phyloP scores from a whole-genome alignment of 495 filamentous ascomycete genomes.

The Xylaria telfairii region DNA sequence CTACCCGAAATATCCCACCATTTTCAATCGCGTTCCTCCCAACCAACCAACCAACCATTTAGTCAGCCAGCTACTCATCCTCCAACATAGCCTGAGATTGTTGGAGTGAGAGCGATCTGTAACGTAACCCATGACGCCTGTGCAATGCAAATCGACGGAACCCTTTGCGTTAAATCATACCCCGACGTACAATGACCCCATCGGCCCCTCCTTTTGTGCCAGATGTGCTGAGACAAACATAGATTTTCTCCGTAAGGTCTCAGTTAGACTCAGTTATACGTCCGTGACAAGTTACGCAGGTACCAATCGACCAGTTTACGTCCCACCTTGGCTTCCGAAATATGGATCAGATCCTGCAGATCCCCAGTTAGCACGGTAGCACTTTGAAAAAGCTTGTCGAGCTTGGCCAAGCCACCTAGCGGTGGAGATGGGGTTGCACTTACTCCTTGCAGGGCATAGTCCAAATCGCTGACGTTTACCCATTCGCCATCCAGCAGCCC shows the following conservation, averaged over 20 bases:
- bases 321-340: slow-evolving; percentile 97
- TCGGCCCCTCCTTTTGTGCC: slow-evolving; percentile 4
- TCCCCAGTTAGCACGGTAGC: slow-evolving; percentile 35
- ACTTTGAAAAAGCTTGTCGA: slow-evolving; percentile 27
- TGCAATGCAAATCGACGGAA: slow-evolving; percentile 40
- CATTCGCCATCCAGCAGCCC: slow-evolving; percentile 90
- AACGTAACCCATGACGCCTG: slow-evolving; percentile 39
- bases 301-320: slow-evolving; percentile 98
- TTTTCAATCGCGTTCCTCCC: slow-evolving; percentile 16
- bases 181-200: slow-evolving; percentile 25
- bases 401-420: slow-evolving; percentile 9
- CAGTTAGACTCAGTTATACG: slow-evolving; percentile 66
- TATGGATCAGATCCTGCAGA: slow-evolving; percentile 86
- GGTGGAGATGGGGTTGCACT: slow-evolving; percentile 38
- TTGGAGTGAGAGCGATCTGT: slow-evolving; percentile 24
- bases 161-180: slow-evolving; percentile 24
- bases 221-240: slow-evolving; percentile 19
- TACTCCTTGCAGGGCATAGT: slow-evolving; percentile 94
- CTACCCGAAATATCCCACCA: slow-evolving; percentile 17
- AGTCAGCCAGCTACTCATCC: slow-evolving; percentile 17
- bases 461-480: slow-evolving; percentile 87
- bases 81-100: slow-evolving; percentile 24
- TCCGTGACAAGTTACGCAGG: slow-evolving; percentile 91
- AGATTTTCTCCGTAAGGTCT: slow-evolving; percentile 17
- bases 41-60: slow-evolving; percentile 15